phyloP scores from a whole-genome alignment of 2,329 filamentous ascomycete species.

The Chaetomium sp. region DNA sequence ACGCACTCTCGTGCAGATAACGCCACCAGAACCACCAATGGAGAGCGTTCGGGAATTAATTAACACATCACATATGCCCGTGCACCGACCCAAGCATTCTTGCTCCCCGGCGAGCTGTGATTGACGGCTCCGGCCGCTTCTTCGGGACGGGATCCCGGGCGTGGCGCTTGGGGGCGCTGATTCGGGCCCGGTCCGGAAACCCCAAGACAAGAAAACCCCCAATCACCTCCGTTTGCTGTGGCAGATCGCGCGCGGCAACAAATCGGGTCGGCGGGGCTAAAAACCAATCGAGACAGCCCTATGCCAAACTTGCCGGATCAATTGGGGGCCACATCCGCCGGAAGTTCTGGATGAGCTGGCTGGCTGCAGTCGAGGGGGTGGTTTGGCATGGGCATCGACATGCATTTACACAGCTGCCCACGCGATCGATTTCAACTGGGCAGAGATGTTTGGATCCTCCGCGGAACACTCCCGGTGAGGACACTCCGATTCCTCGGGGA shows the following conservation, averaged over 20 bases:
- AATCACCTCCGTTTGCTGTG: neutral
- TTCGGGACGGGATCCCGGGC: constrained; percentile 33
- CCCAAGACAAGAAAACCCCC: neutral
- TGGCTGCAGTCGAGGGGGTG: neutral
- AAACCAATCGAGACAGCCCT: constrained; percentile 30
- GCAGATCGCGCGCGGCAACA: constrained; percentile 16
- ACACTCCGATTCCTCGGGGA: neutral
- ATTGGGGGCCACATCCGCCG: constrained; percentile 30
- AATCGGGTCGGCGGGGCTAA: constrained; percentile 34
- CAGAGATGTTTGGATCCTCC: neutral
- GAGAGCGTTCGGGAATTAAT: constrained; percentile 7
- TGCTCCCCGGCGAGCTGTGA: constrained; percentile 26
- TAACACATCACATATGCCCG: constrained; percentile 21
- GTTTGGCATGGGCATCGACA: neutral
- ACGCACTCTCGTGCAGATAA: constrained; percentile 9
- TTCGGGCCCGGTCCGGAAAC: constrained; percentile 25
- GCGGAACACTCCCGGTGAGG: constrained; percentile 4
- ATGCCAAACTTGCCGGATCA: constrained; percentile 29
- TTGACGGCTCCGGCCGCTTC: constrained; percentile 28
- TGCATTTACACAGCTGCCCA: neutral
- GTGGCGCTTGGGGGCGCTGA: constrained; percentile 2
- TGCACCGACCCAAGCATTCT: constrained; percentile 24
- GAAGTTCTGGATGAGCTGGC: constrained; percentile 17
- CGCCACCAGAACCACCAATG: constrained; percentile 7
- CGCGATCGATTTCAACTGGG: constrained; percentile 30